Base-by-base conservation (phyloP, 805 yeast species). In the Lachancea dasiensis region DNA sequence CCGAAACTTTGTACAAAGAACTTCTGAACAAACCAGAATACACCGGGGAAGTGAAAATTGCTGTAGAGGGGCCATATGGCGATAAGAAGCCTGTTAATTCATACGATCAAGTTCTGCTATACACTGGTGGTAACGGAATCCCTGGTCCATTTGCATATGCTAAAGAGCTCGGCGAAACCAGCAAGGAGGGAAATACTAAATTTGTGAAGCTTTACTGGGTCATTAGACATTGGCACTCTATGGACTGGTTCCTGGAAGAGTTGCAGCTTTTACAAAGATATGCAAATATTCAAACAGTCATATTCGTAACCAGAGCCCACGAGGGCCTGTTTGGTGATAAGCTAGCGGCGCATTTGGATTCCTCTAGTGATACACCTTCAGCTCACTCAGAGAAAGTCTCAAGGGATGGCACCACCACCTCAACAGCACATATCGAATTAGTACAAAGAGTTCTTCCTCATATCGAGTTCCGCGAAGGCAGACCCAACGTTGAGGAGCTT, bases 41-140 rank as follows among this genome's bases (percentile, higher is more conserved):
- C 20, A 51, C 46, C 15, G 44, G 52, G 54, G 54, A 50, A 21
- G 51, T 68, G 29, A 60, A 59, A 48, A 66, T 71, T 10, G 60
- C 67, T 8, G 51, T 77, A 10, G 82, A 77, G 47, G 82, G 82
- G 1, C 78, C 81, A 2, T 77, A 76, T 47, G 81, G 81, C 0
- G 52, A 54, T 18, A 44, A 48, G 6, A 50, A 63, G 3, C 67
- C 69, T 11, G 55, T 65, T 37, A 52, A 62, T 25, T 54, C 60
- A 19, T 69, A 63, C 53, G 63, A 62, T 24, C 62, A 60, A n/a
- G 65, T 65, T 3, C 52, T 73, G 3, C 56, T 72, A 27, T 43
- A 72, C 15, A 68, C 75, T 15, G 68, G 73, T 30, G 74, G 74
- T 31, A 69, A 65, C 48, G 75, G 74, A 47, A 59, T 70, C 13